Percentiles rank a stretch among this genome's conserved stretches.
Conservation (phyloP, 176 grass and related monocot species). For the Paspalum notatum region DNA sequence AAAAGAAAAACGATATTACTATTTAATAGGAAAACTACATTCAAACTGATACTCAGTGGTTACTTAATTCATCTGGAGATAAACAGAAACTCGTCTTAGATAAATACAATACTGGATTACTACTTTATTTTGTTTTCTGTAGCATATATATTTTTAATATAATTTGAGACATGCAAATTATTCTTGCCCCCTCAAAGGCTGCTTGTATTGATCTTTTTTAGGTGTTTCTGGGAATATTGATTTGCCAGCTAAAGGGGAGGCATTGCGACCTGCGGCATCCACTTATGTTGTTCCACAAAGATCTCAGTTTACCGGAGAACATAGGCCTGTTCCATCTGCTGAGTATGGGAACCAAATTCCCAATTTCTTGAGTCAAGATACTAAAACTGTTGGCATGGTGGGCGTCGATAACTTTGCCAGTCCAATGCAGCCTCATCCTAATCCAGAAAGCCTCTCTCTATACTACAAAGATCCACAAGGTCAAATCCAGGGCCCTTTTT, state of each 20-base stretch:
- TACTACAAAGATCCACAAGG: constrained; percentile 96
- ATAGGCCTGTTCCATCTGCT: constrained; percentile 48
- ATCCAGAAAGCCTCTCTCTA: constrained; percentile 85
- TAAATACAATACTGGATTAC: background rate
- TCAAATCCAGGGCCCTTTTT: constrained; percentile 94
- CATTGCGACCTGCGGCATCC: constrained; percentile 44
- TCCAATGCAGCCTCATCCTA: constrained; percentile 61
- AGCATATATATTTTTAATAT: background rate
- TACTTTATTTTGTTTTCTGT: constrained; percentile 6
- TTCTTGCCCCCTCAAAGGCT: background rate
- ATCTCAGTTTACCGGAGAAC: constrained; percentile 60
- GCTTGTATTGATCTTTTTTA: constrained; percentile 35
- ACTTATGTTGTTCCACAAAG: constrained; percentile 72
- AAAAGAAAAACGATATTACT: background rate
- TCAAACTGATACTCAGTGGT: background rate
- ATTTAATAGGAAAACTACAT: background rate
- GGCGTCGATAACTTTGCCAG: constrained; percentile 46
- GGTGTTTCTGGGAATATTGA: constrained; percentile 58
- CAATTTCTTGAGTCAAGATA: constrained; percentile 52
- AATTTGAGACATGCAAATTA: constrained; percentile 15
- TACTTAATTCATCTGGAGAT: constrained; percentile 5
- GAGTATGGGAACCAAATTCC: constrained; percentile 49
- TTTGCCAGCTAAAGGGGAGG: constrained; percentile 48
- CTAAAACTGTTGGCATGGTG: constrained; percentile 32
- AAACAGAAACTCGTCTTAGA: background rate